Base-by-base conservation (phyloP, 225 moss, liverwort and hornwort species). In the Thuidium tamariscinum region DNA sequence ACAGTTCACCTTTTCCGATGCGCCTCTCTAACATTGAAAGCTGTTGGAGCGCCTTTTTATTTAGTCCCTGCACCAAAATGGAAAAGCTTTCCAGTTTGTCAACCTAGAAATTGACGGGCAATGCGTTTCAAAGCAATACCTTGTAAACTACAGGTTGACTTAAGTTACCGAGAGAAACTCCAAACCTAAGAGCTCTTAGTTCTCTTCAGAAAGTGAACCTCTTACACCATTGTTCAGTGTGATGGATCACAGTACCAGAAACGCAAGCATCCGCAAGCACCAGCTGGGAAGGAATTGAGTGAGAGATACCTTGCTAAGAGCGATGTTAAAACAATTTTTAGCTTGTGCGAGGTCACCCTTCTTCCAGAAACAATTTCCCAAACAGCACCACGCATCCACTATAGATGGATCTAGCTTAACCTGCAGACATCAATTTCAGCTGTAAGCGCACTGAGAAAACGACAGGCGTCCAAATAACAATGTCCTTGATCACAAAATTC, bases 11-110 rank as follows among this genome's bases (percentile, higher is more conserved):
- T 92, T 94, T 93, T 19, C 88, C 94, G 73, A 94, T 94, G 18
- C 93, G 90, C 85, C 94, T 92, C 86, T 94, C 94, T 72, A 94
- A 89, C 93, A 94, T 94, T 87, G 94, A 94, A 77, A 94, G 94
- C 71, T 94, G 93, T 83, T 94, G 94, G 56, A 94, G 94, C 8
- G 93, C 94, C 74, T 91, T 93, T 73, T 91, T 93, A 83, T 93
- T 93, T 56, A 91, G 85, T 83, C 94, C 94, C 88, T 93, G 86
- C 69, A 74, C 66, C 86, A 69, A 76, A 55, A 86, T 67, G 26
- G 22, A 60, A 74, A 71, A 63, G 74, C 79, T 59, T 44, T 74
- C 64, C 63, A 62, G 68, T 56, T 79, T 32, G 76, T 88, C 87
- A 91, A 48, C 39, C 70, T 56, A 80, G 74, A 76, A 84, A 46